Conservation (phyloP, 345 rosid species). For the Litchi chinensis region DNA sequence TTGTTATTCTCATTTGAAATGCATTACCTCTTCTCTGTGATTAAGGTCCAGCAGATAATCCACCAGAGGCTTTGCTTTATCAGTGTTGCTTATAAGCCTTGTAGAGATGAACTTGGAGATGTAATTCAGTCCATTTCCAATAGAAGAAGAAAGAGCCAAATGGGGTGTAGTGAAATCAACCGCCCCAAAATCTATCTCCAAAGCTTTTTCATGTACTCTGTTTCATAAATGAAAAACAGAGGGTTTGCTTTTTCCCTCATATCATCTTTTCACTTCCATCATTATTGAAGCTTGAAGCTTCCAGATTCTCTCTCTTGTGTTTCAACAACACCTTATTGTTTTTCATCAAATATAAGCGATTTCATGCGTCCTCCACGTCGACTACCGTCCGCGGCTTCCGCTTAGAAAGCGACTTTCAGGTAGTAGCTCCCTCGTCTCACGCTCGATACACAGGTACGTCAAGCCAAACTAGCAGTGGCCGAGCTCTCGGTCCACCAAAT, state of each 20-base stretch:
- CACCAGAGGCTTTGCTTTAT: conserved; percentile 45
- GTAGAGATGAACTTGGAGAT: conserved; percentile 67
- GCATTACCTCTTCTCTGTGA: conserved; percentile 75
- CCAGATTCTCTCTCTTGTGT: no score
- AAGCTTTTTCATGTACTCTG: conserved; percentile 50
- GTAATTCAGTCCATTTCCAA: conserved; percentile 75
- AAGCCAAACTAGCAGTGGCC: conserved; percentile 99
- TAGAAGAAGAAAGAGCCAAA: conserved; percentile 69
- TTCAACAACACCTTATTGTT: no score
- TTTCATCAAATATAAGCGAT: no score
- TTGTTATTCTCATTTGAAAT: no score
- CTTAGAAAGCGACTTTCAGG: conserved; percentile 95
- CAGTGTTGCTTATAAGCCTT: conserved; percentile 45
- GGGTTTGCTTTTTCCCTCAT: no score
- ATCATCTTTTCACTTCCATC: no score
- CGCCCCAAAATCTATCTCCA: conserved; percentile 87
- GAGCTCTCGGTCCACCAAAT: conserved; percentile 89
- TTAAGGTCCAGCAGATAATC: conserved; percentile 64
- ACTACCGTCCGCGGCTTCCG: conserved; percentile 90
- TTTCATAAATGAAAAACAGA: no score
- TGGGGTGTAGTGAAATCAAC: conserved; percentile 65
- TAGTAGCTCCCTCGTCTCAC: conserved; percentile 70
- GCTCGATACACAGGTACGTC: conserved; percentile 88
- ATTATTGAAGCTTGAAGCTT: no score
- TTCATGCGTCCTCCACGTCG: conserved; percentile 68